Conservation (phyloP, 2,329 filamentous ascomycete species). For the Helicocarpus griseus region DNA sequence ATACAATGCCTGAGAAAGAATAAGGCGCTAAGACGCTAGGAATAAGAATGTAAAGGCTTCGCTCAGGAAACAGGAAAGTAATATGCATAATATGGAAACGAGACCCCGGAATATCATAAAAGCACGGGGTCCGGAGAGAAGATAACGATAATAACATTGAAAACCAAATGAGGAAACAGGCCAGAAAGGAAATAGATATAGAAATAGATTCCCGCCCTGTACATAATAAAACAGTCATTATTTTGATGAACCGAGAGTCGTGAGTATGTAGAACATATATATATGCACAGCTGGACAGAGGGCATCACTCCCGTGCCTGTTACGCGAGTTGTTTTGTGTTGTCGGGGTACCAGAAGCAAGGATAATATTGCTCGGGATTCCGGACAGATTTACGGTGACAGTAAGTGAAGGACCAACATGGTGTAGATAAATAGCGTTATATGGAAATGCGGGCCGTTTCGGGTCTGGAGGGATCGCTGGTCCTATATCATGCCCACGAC, state of each 20-base stretch:
- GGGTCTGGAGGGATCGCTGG: not conserved
- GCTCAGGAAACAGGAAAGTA: not conserved
- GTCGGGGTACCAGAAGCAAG: not conserved
- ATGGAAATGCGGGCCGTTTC: not conserved
- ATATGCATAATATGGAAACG: not conserved
- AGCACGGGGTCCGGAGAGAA: not conserved
- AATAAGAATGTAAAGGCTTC: not conserved
- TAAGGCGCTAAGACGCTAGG: no score
- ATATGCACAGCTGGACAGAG: no score
- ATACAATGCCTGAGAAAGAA: not conserved
- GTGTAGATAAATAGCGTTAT: not conserved
- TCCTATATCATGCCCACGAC: conserved; percentile 3
- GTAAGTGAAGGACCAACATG: no score
- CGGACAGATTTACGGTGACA: no score
- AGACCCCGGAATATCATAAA: no score
- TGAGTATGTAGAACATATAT: no score
- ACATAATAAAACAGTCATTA: no score
- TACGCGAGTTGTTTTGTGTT: no score
- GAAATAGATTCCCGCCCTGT: no score
- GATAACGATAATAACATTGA: not conserved
- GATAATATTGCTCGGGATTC: no score
- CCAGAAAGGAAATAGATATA: not conserved
- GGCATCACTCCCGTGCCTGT: no score
- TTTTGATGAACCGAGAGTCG: no score
- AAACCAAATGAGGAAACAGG: not conserved